Percentiles rank a stretch among this genome's conserved stretches.
These are phyloP conservation scores for Ceratocystis destructans DNA, from an alignment of 2,329 filamentous ascomycete species.

Conservation along the genomic window DNA sequence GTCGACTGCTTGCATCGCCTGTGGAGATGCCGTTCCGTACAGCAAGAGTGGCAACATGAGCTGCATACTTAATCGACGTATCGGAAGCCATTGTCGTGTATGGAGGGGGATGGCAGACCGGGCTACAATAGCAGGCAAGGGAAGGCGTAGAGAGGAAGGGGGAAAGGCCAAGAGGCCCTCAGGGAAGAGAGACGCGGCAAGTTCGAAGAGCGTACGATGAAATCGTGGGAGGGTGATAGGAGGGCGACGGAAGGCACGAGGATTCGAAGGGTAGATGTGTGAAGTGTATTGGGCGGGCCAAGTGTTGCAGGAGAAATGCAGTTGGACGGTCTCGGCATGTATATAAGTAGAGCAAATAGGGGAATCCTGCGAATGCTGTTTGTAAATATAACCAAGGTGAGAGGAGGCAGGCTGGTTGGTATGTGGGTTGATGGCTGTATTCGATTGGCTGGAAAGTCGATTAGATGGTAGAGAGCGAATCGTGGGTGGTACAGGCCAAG, in stretches of 20 bases:
- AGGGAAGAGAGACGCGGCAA: neutral
- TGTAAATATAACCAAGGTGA: too few relatives aligned
- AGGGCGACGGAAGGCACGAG: neutral
- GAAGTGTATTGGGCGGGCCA: neutral
- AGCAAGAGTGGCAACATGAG: constrained; percentile 10
- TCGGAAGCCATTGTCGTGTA: constrained; percentile 8
- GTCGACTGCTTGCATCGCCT: constrained; percentile 28
- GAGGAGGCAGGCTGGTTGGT: too few relatives aligned
- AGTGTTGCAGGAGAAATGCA: too few relatives aligned
- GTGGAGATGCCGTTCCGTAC: constrained; percentile 29
- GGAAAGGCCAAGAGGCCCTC: constrained; percentile 5
- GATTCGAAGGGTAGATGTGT: neutral
- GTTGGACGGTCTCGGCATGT: too few relatives aligned
- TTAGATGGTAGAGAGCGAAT: too few relatives aligned
- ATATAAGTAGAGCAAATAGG: too few relatives aligned
- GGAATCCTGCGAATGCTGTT: too few relatives aligned
- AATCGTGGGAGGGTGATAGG: neutral
- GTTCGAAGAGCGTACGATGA: neutral
- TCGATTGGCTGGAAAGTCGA: too few relatives aligned
- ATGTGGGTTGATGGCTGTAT: too few relatives aligned
- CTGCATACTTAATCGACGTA: constrained; percentile 9
- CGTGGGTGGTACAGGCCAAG: too few relatives aligned
- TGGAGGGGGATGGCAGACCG: neutral
- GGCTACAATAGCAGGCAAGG: neutral
- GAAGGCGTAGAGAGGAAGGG: neutral